These are phyloP conservation scores for Pleomassaria siparia DNA, from an alignment of 2,329 filamentous ascomycete species.

Conservation along the genomic window DNA sequence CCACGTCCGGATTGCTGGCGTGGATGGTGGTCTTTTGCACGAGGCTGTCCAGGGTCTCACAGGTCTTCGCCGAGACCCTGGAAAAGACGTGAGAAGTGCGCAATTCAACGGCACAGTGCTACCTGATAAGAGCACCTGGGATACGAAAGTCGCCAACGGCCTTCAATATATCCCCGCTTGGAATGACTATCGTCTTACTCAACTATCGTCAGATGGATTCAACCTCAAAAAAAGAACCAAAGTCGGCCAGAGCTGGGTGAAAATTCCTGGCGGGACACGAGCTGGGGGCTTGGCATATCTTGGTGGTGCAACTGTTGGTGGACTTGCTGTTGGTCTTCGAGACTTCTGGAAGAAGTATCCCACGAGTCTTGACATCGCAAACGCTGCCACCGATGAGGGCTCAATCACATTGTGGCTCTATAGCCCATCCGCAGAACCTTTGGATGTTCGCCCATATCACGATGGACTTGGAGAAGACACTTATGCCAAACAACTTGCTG, in stretches of 20 bases:
- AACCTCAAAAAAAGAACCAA: constrained; percentile 63
- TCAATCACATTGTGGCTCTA: constrained; percentile 63
- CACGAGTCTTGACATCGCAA: constrained; percentile 57
- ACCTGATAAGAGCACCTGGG: constrained; percentile 51
- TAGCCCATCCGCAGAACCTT: constrained; percentile 56
- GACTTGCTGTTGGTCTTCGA: constrained; percentile 59
- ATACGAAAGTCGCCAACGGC: constrained; percentile 48
- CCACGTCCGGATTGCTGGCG: constrained; percentile 59
- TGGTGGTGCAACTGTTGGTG: constrained; percentile 59
- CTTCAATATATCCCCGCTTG: constrained; percentile 61
- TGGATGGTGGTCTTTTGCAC: constrained; percentile 56
- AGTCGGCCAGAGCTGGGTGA: constrained; percentile 59
- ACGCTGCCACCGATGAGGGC: constrained; percentile 53
- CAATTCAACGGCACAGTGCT: constrained; percentile 54
- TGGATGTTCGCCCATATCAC: constrained; percentile 61
- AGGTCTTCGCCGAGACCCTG: constrained; percentile 60
- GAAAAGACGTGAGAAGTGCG: constrained; percentile 49
- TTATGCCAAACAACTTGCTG: constrained; percentile 61
- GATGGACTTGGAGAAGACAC: constrained; percentile 59
- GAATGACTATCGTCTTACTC: constrained; percentile 59
- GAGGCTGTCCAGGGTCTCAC: constrained; percentile 64
- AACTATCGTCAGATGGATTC: constrained; percentile 63
- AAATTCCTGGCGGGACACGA: constrained; percentile 58
- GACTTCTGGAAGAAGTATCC: constrained; percentile 68
- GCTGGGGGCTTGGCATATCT: constrained; percentile 61